Percentiles rank a stretch among this genome's conserved stretches.
These are phyloP conservation scores for Gryganskiella cystojenkinii DNA, from an alignment of 192 early-diverging fungal genomes.

Conservation along the genomic window DNA sequence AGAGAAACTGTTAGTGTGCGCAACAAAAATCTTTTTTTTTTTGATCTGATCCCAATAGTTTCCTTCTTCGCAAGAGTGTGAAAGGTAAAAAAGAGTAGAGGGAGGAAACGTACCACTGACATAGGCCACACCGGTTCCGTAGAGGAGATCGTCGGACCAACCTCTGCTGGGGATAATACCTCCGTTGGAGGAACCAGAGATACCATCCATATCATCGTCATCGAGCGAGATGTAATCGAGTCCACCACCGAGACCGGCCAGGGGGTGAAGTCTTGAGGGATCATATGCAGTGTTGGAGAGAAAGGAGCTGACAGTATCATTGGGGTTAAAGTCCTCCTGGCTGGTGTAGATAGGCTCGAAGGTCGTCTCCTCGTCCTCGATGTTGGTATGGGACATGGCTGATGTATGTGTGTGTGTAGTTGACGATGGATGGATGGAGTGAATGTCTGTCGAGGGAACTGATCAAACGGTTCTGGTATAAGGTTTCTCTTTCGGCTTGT, in stretches of 20 bases:
- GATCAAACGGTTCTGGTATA: no score
- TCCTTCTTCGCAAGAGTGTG: no score
- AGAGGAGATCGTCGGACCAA: slow-evolving; percentile 85
- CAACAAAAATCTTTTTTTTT: no score
- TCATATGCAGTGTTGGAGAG: slow-evolving; percentile 58
- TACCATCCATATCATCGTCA: slow-evolving; percentile 24
- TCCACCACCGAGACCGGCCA: slow-evolving; percentile 63
- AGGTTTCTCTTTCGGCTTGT: neutral
- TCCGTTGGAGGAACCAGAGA: slow-evolving; percentile 45
- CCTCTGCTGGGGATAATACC: slow-evolving; percentile 78
- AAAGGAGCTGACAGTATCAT: slow-evolving; percentile 62
- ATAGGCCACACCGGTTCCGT: slow-evolving; percentile 85
- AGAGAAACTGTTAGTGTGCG: slow-evolving; percentile 2
- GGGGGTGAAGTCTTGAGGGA: slow-evolving; percentile 57
- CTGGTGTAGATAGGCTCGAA: slow-evolving; percentile 49
- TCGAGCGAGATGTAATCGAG: slow-evolving; percentile 68
- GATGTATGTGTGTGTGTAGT: slow-evolving; percentile 8
- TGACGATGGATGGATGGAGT: no score
- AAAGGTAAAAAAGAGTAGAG: neutral
- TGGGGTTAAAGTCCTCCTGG: slow-evolving; percentile 55
- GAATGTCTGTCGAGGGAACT: neutral
- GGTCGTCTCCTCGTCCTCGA: slow-evolving; percentile 44
- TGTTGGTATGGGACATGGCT: slow-evolving; percentile 43
- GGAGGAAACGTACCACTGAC: slow-evolving; percentile 67
- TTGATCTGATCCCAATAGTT: no score